phyloP scores from a whole-genome alignment of 2,329 filamentous ascomycete genomes.

The Ceratocystis albifundus region DNA sequence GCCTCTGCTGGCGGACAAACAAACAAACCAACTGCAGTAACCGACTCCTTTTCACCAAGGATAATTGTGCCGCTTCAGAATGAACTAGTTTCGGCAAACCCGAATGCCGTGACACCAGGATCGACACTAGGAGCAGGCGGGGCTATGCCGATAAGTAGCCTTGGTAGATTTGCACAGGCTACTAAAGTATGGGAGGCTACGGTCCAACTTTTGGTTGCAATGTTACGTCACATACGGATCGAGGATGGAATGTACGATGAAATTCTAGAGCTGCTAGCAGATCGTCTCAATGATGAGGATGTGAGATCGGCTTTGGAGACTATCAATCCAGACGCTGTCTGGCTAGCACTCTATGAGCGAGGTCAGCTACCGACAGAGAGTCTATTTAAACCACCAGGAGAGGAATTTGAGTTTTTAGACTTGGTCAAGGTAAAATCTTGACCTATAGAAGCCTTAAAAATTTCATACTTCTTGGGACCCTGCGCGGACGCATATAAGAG shows the following conservation, averaged over 20 bases:
- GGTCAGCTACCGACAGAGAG: slow-evolving; percentile 31
- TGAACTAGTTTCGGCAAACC: not conserved
- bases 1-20: slow-evolving; percentile 27
- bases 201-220: slow-evolving; percentile 44
- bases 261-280: slow-evolving; percentile 50
- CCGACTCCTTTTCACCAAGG: not conserved
- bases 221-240: slow-evolving; percentile 54
- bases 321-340: slow-evolving; percentile 64
- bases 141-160: slow-evolving; percentile 28
- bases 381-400: slow-evolving; percentile 33
- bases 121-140: not conserved
- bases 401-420: slow-evolving; percentile 34
- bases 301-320: slow-evolving; percentile 48
- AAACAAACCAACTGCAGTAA: not conserved
- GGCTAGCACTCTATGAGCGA: slow-evolving; percentile 49
- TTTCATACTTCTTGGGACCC: no score
- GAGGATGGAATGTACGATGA: slow-evolving; percentile 61
- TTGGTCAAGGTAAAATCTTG: slow-evolving; percentile 24
- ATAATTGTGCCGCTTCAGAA: slow-evolving; percentile 13
- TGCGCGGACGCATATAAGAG: no score
- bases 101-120: not conserved
- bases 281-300: slow-evolving; percentile 37
- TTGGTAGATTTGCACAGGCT: slow-evolving; percentile 50
- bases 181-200: slow-evolving; percentile 54
- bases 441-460: not conserved